A percentile compares a stretch with the other conserved stretches of the same genome.
Evolutionary conservation across 1,139 yeast genomes (phyloP).

Genomic region (Pichia inconspicua): DNA sequence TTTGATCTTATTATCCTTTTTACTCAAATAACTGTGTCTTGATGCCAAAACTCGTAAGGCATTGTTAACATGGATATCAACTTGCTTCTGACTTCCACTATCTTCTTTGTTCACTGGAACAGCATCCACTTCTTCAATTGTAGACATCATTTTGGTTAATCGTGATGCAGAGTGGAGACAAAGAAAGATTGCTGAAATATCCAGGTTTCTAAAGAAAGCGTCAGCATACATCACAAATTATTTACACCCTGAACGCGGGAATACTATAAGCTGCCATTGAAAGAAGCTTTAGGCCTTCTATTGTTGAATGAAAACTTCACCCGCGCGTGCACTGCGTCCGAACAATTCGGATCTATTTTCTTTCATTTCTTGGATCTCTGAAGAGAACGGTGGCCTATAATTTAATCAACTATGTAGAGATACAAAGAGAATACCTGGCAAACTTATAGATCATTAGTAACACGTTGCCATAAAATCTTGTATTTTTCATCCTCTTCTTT

Average conservation of each 20-base stretch:
- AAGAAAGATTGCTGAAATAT: no score
- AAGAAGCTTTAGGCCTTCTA: no score
- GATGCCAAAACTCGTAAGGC: conserved; percentile 63
- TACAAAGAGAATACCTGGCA: neutral
- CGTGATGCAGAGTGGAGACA: neutral
- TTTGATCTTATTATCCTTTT: neutral
- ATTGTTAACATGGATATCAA: conserved; percentile 45
- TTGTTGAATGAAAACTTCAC: no score
- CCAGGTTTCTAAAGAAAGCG: no score
- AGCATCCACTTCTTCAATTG: neutral
- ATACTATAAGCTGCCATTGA: no score
- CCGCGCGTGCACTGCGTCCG: no score
- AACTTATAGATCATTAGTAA: neutral
- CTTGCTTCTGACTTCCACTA: conserved; percentile 17
- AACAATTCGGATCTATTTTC: no score
- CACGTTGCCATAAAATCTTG: conserved; percentile 10
- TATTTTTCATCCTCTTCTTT: conserved; percentile 12
- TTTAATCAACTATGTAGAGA: neutral
- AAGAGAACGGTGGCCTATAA: no score
- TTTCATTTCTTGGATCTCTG: no score
- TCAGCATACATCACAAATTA: no score
- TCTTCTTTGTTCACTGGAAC: conserved; percentile 4
- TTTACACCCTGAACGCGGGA: no score
- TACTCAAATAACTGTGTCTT: conserved; percentile 25
- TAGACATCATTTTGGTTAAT: neutral